Evolutionary conservation across 768 basidiomycete genomes (phyloP).

Genomic region (Mrakia blollopis): DNA sequence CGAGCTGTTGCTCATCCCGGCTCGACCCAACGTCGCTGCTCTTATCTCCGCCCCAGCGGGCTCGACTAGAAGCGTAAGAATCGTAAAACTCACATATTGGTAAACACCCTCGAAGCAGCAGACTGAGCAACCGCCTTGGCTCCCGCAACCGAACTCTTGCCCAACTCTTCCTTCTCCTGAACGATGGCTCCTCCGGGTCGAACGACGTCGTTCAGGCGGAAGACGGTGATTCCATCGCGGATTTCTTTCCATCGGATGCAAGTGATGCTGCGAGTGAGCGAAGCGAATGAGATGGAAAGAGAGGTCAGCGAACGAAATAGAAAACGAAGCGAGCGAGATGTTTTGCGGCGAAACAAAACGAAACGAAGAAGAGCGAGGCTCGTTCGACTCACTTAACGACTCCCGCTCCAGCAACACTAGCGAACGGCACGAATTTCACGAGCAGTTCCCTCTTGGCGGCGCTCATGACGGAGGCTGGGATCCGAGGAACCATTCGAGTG

Average conservation of each 20-base stretch:
- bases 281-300: no score
- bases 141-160: slow-evolving; percentile 46
- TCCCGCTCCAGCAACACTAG: slow-evolving; percentile 47
- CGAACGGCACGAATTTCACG: slow-evolving; percentile 44
- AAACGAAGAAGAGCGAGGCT: background rate
- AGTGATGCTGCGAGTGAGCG: slow-evolving; percentile 43
- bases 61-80: no score
- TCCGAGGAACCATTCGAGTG: slow-evolving; percentile 44
- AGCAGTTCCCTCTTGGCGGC: slow-evolving; percentile 37
- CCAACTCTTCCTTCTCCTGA: slow-evolving; percentile 42
- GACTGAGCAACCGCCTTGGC: slow-evolving; percentile 46
- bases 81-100: slow-evolving; percentile 44
- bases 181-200: slow-evolving; percentile 21
- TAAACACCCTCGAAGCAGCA: slow-evolving; percentile 45
- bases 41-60: no score
- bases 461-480: slow-evolving; percentile 35
- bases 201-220: slow-evolving; percentile 34
- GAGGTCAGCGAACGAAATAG: slow-evolving; percentile 2
- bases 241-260: slow-evolving; percentile 49
- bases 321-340: background rate
- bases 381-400: slow-evolving; percentile 46
- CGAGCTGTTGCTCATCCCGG: no score
- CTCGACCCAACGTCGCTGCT: no score
- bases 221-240: slow-evolving; percentile 44
- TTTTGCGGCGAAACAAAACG: background rate